A percentile compares a stretch with the other conserved stretches of the same genome.
Evolutionary conservation across 371 early-diverging fungal species (phyloP).

Genomic region (Circinella minor): DNA sequence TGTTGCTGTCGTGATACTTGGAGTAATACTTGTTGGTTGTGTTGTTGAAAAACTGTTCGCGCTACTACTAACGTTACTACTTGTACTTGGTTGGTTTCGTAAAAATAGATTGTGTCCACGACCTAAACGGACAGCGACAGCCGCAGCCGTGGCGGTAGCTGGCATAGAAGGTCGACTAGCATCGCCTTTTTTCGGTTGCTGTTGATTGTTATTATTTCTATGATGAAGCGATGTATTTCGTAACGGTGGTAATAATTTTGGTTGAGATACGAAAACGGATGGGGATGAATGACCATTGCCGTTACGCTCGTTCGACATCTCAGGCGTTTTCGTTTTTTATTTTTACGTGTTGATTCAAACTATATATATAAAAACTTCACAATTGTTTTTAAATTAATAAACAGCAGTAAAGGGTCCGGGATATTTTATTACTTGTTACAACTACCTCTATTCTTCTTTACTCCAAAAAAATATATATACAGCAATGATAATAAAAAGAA

Average conservation of each 20-base stretch:
- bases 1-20: neutral
- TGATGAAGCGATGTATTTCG: conserved; percentile 8
- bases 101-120: conserved; percentile 12
- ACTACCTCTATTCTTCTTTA: no score
- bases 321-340: neutral
- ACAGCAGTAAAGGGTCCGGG: no score
- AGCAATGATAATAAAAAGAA: no score
- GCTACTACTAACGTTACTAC: neutral
- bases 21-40: neutral
- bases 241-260: conserved; percentile 10
- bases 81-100: neutral
- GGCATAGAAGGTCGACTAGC: conserved; percentile 15
- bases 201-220: neutral
- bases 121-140: conserved; percentile 18
- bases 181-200: neutral
- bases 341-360: neutral
- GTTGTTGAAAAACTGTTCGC: neutral
- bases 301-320: conserved; percentile 3
- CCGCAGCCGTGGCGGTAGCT: conserved; percentile 12
- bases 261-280: conserved; percentile 8
- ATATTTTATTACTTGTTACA: no score
- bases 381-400: neutral
- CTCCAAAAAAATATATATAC: no score
- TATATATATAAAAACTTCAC: neutral
- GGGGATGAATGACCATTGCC: conserved; percentile 9